These are phyloP conservation scores for Boletus subparvulus DNA, from an alignment of 768 basidiomycete species.

Conservation along the genomic window DNA sequence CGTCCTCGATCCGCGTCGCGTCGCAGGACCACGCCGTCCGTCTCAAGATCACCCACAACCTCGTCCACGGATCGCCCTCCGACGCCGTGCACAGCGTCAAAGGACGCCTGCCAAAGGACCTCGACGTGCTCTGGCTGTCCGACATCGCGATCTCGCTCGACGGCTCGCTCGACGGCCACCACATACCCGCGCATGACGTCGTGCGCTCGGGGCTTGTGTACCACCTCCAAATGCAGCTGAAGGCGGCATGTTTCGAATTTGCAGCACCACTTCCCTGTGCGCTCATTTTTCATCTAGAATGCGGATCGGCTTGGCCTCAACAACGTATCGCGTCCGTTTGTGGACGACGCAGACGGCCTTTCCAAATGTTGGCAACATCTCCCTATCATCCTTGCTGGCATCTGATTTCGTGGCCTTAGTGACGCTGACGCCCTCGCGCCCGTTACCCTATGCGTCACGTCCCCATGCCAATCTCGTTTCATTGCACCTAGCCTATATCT, in stretches of 20 bases:
- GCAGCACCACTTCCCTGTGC: neutral
- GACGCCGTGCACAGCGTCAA: conserved; percentile 32
- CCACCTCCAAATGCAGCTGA: conserved; percentile 52
- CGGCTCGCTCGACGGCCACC: conserved; percentile 49
- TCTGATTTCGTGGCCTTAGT: conserved; percentile 33
- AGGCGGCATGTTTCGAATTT: conserved; percentile 37
- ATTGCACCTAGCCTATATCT: conserved; percentile 45
- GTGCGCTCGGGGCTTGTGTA: conserved; percentile 48
- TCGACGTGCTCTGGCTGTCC: conserved; percentile 52
- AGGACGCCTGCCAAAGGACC: conserved; percentile 33
- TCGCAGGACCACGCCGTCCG: conserved; percentile 45
- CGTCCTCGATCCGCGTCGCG: conserved; percentile 40
- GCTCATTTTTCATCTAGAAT: conserved; percentile 47
- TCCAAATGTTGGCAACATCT: conserved; percentile 38
- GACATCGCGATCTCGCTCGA: conserved; percentile 53
- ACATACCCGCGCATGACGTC: conserved; percentile 42
- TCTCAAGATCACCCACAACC: conserved; percentile 47
- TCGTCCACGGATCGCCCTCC: conserved; percentile 37
- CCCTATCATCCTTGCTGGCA: conserved; percentile 1
- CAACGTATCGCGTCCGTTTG: conserved; percentile 51
- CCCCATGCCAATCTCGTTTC: conserved; percentile 33
- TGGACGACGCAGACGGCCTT: conserved; percentile 44
- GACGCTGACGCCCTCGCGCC: conserved; percentile 40
- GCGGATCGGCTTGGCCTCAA: conserved; percentile 55
- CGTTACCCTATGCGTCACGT: conserved; percentile 28